Conservation (phyloP, 306 rosid species). For the Arachis hypogaea region DNA sequence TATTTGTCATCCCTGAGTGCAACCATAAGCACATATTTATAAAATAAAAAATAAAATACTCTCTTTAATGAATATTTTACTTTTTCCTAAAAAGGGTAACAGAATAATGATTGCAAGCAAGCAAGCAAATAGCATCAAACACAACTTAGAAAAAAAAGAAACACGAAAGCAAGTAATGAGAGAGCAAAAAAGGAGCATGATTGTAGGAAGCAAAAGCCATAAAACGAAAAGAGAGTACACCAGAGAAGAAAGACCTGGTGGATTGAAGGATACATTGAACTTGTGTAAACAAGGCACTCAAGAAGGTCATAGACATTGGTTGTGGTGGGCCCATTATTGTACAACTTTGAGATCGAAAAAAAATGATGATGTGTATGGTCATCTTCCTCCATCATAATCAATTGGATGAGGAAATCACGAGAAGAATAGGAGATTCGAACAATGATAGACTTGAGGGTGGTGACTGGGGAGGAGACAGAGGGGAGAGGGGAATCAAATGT, state of each 20-base stretch:
- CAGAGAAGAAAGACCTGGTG: conserved; percentile 58
- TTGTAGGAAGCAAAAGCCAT: conserved; percentile 14
- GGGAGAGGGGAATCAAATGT: no score
- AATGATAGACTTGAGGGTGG: no score
- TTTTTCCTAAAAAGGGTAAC: neutral
- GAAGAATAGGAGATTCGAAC: no score
- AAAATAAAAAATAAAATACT: neutral
- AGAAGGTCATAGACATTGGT: conserved; percentile 77
- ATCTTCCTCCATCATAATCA: conserved; percentile 62
- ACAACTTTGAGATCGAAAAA: conserved; percentile 57
- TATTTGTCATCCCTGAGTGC: neutral
- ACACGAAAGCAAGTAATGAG: neutral
- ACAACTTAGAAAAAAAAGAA: neutral
- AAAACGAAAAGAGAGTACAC: conserved; percentile 13
- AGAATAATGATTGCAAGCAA: neutral
- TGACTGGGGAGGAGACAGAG: no score
- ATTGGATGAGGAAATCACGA: neutral
- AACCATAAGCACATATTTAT: neutral
- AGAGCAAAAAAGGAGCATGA: neutral
- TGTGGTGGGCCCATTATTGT: conserved; percentile 47
- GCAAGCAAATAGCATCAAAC: conserved; percentile 11
- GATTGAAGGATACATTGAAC: conserved; percentile 82
- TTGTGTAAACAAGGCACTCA: conserved; percentile 80
- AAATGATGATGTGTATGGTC: conserved; percentile 53
- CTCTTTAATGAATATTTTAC: neutral